Evolutionary conservation across 2,329 filamentous ascomycete genomes (phyloP).

Genomic region (Exutisphaerella laricina): DNA sequence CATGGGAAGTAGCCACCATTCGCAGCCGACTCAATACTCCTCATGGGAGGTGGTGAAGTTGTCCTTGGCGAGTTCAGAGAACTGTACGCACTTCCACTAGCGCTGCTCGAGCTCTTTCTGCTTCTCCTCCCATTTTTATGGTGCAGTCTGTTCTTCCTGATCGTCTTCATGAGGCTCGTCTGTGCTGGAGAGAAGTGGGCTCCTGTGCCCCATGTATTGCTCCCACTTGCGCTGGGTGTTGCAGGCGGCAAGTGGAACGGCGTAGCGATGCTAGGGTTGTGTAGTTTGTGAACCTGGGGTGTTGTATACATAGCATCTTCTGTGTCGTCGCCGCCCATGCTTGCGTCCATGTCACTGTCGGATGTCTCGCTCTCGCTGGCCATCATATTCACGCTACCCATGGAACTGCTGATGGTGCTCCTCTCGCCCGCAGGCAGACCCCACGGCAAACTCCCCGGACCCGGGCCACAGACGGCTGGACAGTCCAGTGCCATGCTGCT

Average conservation of each 20-base stretch:
- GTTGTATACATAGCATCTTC: slow-evolving; percentile 74
- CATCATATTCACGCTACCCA: slow-evolving; percentile 73
- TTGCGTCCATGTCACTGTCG: slow-evolving; percentile 54
- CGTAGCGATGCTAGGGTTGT: slow-evolving; percentile 42
- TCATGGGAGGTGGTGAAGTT: slow-evolving; percentile 65
- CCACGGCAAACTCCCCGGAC: slow-evolving; percentile 20
- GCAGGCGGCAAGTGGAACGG: slow-evolving; percentile 40
- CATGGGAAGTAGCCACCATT: slow-evolving; percentile 34
- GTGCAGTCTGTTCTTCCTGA: slow-evolving; percentile 57
- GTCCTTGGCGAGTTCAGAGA: slow-evolving; percentile 65
- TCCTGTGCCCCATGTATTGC: slow-evolving; percentile 24
- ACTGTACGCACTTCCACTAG: slow-evolving; percentile 62
- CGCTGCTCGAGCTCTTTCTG: slow-evolving; percentile 57
- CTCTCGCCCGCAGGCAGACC: slow-evolving; percentile 50
- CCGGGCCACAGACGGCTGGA: slow-evolving; percentile 51
- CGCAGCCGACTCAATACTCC: slow-evolving; percentile 50
- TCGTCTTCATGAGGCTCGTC: slow-evolving; percentile 66
- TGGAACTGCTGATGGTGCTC: slow-evolving; percentile 69
- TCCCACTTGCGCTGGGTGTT: slow-evolving; percentile 46
- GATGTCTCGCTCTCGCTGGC: slow-evolving; percentile 72
- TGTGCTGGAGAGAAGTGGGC: slow-evolving; percentile 29
- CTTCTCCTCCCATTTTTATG: slow-evolving; percentile 43
- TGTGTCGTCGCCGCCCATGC: slow-evolving; percentile 45
- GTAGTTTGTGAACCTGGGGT: slow-evolving; percentile 64
- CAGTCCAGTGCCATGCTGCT: slow-evolving; percentile 52